Percentiles rank a stretch among this genome's conserved stretches.
Evolutionary conservation across 2,329 filamentous ascomycete species (phyloP).

Genomic region (Pestalotiopsis sp.): DNA sequence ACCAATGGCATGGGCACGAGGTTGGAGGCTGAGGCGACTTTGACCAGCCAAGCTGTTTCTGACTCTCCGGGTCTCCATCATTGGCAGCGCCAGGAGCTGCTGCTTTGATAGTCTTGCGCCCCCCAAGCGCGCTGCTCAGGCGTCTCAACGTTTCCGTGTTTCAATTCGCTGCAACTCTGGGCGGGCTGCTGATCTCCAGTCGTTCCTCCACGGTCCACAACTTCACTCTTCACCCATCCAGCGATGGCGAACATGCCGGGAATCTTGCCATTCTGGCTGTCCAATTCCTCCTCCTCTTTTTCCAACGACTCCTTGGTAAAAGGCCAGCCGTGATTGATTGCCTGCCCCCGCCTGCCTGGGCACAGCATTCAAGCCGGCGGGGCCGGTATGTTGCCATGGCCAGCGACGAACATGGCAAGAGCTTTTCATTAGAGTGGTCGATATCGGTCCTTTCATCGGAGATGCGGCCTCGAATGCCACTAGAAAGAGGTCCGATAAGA

Average conservation of each 20-base stretch:
- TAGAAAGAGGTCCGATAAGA: neutral
- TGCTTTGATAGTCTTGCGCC: neutral
- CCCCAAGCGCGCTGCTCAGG: slow-evolving; percentile 1
- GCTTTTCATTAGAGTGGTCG: neutral
- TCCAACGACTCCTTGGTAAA: neutral
- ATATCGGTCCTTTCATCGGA: slow-evolving; percentile 2
- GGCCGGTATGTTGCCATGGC: neutral
- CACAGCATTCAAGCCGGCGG: neutral
- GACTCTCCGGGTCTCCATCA: neutral
- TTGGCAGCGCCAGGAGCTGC: neutral
- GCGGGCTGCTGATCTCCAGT: neutral
- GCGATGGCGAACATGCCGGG: neutral
- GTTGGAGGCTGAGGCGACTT: neutral
- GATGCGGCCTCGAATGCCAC: neutral
- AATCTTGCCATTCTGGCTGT: neutral
- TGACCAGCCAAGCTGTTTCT: slow-evolving; percentile 4
- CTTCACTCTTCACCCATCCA: neutral
- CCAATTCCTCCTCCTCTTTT: neutral
- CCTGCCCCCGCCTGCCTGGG: neutral
- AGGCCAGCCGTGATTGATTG: neutral
- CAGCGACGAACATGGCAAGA: slow-evolving; percentile 2
- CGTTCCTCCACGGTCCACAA: slow-evolving; percentile 6
- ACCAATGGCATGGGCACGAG: neutral
- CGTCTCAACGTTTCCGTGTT: slow-evolving; percentile 14
- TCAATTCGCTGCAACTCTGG: slow-evolving; percentile 8